Base-by-base conservation (phyloP, 768 basidiomycete genomes). In the Leccinum sublutescens region DNA sequence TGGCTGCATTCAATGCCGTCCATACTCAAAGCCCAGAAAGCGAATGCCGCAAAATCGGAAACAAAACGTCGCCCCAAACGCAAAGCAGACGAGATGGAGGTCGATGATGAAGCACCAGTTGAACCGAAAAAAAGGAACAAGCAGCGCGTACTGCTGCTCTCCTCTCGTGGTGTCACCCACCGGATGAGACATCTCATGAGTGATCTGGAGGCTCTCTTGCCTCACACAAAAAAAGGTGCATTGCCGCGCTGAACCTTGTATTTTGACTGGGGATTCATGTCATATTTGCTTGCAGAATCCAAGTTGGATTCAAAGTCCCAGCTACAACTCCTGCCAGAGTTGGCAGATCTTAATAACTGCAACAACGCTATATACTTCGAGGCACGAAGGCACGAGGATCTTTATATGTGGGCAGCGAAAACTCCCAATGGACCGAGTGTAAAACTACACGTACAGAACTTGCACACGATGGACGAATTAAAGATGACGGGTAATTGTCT, bases 401-500 rank as follows among this genome's bases (percentile, higher is more conserved):
- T 99, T 52, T 99, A 98, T 69, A 74, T 98, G 59, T 99, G 97
- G 97, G 89, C 94, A 33, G 87, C 91, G 12, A 95, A 98, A 74
- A 92, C 95, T 36, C 97, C 97, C 21, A 99, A 99, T 68, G 97
- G 97, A 10, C 97, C 97, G 14, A 95, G 91, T 69, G 86, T 95
- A 70, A 98, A 98, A 74, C 82, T 98, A 80, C 97, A 98, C 70
- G 96, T 98, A 15, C 95, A 97, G 76, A 99, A 98, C 70, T 82
- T 96, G 56, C 97, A 99, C 74, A 99, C 97, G 47, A 98, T 98
- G 97, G 97, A 98, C 76, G 97, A 99, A 75, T 81, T 99, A 64
- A 98, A 98, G 79, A 91, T 99, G 95, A 96, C 95, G 7, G 97
- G 97, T 33, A 98, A 99, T 74, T 99, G 97, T 74, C 75, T 99